These are phyloP conservation scores for Ophiocordyceps unilateralis DNA, from an alignment of 2,329 filamentous ascomycete genomes.

Conservation along the genomic window DNA sequence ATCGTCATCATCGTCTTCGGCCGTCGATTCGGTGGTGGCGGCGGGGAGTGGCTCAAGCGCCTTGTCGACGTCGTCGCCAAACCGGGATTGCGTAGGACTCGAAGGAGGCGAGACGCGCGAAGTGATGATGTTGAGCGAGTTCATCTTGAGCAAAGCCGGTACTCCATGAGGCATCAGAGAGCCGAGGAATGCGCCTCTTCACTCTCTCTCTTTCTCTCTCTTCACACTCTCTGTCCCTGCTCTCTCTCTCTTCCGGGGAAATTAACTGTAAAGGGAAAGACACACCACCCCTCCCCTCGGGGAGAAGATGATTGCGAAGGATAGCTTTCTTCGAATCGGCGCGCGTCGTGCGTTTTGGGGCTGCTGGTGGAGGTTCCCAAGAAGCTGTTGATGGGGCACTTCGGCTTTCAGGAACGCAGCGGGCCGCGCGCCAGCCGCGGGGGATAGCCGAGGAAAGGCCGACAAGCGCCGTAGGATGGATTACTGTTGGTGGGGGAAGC, in stretches of 20 bases:
- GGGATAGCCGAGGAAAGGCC: not conserved
- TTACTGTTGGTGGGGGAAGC: too few species aligned
- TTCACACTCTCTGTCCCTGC: too few species aligned
- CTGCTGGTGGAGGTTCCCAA: not conserved
- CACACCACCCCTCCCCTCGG: not conserved
- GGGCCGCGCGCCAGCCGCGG: not conserved
- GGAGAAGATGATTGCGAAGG: not conserved
- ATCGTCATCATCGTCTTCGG: slow-evolving; percentile 12
- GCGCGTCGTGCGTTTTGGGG: not conserved
- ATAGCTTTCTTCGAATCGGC: not conserved
- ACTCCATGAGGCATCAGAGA: slow-evolving; percentile 32
- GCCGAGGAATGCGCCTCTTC: too few species aligned
- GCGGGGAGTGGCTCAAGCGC: not conserved
- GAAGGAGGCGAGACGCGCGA: slow-evolving; percentile 54
- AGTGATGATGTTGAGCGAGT: slow-evolving; percentile 89
- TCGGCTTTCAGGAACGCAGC: not conserved
- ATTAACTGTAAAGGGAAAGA: too few species aligned
- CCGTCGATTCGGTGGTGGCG: not conserved
- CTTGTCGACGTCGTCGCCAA: slow-evolving; percentile 26
- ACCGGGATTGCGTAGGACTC: slow-evolving; percentile 37
- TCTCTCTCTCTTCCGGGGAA: not conserved
- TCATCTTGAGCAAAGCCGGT: slow-evolving; percentile 53
- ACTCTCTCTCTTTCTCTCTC: too few species aligned
- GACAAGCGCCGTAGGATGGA: not conserved
- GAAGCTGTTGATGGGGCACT: not conserved